Percentiles rank a stretch among this genome's conserved stretches.
Conservation (phyloP, 805 yeast genomes). For the Sugiyamaella qingdaonensis region DNA sequence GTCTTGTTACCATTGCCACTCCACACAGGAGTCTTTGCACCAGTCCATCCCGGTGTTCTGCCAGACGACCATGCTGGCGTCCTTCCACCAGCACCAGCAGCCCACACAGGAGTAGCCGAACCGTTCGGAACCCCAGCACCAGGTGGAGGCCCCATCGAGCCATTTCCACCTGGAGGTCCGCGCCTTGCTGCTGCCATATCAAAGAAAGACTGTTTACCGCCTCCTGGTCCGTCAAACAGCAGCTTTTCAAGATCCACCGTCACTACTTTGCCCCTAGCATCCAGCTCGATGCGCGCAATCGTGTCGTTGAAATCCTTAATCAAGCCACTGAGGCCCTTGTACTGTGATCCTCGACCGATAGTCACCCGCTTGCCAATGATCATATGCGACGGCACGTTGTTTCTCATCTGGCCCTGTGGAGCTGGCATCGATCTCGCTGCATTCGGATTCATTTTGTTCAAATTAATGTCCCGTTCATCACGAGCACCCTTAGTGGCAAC, state of each 20-base stretch:
- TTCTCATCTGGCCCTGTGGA: slow-evolving; percentile 34
- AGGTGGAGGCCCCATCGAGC: slow-evolving; percentile 38
- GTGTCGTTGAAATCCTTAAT: slow-evolving; percentile 92
- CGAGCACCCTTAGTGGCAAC: slow-evolving; percentile 79
- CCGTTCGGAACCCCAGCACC: slow-evolving; percentile 37
- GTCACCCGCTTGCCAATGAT: slow-evolving; percentile 80
- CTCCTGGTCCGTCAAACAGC: slow-evolving; percentile 48
- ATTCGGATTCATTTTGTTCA: slow-evolving; percentile 84
- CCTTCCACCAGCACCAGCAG: slow-evolving; percentile 39
- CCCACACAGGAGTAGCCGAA: slow-evolving; percentile 27
- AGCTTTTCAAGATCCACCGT: slow-evolving; percentile 77
- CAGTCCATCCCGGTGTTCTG: slow-evolving; percentile 40
- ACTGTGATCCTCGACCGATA: slow-evolving; percentile 81
- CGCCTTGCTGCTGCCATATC: slow-evolving; percentile 9
- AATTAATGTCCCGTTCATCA: slow-evolving; percentile 39
- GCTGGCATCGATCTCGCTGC: slow-evolving; percentile 43
- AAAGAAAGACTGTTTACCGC: slow-evolving; percentile 3
- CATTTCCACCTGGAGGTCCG: slow-evolving; percentile 29
- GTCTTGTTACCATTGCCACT: slow-evolving; percentile 36
- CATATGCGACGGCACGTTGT: slow-evolving; percentile 55
- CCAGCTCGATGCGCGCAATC: slow-evolving; percentile 87
- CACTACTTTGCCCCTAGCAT: slow-evolving; percentile 83
- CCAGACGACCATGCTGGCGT: slow-evolving; percentile 38
- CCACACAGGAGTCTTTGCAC: slow-evolving; percentile 57
- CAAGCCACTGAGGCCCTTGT: slow-evolving; percentile 91